These are phyloP conservation scores for Trichoderma endophyticum DNA, from an alignment of 2,329 filamentous ascomycete genomes.

Conservation along the genomic window DNA sequence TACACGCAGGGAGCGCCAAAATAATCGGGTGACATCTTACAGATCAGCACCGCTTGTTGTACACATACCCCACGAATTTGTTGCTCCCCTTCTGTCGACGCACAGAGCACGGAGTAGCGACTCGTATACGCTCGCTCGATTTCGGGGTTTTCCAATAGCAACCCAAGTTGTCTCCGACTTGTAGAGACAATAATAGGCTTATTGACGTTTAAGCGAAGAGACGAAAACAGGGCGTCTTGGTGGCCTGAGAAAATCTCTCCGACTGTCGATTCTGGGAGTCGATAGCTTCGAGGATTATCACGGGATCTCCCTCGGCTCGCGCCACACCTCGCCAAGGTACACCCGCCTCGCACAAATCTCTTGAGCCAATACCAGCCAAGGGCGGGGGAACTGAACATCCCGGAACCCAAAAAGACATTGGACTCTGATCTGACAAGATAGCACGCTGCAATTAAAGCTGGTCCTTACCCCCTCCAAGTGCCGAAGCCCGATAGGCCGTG, in stretches of 20 bases:
- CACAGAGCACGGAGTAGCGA: background rate
- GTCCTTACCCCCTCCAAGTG: background rate
- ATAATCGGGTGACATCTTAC: constrained; percentile 17
- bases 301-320: constrained; percentile 8
- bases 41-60: constrained; percentile 12
- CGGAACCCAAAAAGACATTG: constrained; percentile 1
- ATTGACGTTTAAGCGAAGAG: background rate
- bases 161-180: background rate
- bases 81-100: background rate
- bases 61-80: constrained; percentile 18
- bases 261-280: constrained; percentile 16
- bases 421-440: constrained; percentile 2
- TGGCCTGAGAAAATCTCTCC: background rate
- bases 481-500: constrained; percentile 1
- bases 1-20: constrained; percentile 7
- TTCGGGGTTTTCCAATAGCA: background rate
- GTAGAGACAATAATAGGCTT: background rate
- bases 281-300: constrained; percentile 10
- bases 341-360: constrained; percentile 5
- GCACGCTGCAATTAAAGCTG: constrained; percentile 5
- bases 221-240: background rate
- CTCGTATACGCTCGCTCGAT: background rate
- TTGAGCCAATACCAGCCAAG: constrained; percentile 6
- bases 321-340: constrained; percentile 17
- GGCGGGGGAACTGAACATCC: constrained; percentile 13